Base-by-base conservation (phyloP, 257 asterid genomes). In the Forsythia viridissima region DNA sequence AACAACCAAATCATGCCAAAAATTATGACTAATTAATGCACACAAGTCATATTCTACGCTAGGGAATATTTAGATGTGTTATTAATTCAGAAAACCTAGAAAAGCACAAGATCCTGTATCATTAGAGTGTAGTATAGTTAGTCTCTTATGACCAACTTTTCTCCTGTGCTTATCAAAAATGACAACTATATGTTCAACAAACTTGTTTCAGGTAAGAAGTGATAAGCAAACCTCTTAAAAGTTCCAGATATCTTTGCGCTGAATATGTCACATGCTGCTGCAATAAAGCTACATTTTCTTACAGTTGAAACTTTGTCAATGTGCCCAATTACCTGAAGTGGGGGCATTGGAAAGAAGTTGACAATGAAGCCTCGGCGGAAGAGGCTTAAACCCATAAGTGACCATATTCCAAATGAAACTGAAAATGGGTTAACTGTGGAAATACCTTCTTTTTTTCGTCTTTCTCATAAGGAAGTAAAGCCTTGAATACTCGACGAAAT, bases 241-340 rank as follows among this genome's bases (percentile, higher is more conserved):
- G 96, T 92, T 80, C 99, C 99, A 65, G 99, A 95, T 85, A 95
- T 72, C 83, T 95, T 95, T 46, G 99, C 96, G 77, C 88, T 86
- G 76, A 93, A 95, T 84, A 95, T 91, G 88, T 95, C 99, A 66
- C 87, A 37, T 65, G 98, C 97, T 61, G 97, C 98, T 80, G 97
- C 87, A 77, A 87, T 82, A 85, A 95, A 95, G 91, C 93, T 92
- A 83, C 97, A 93, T 88, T 87, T 95, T 84, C 98, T 89, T 70
- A 92, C 91, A 21, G 97, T 91, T 70, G 88, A 83, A 80, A 95
- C 91, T 86, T 95, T 95, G 76, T 91, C 96, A 77, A 92, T 85
- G 85, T 95, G 97, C 79, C 89, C 97, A 85, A 93, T 89, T 71
- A 95, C 91, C 99, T 93, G 90, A 82, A 82, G 66, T 77, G 73